phyloP scores from a whole-genome alignment of 2,329 filamentous ascomycete species.

The Colletotrichum filicis region DNA sequence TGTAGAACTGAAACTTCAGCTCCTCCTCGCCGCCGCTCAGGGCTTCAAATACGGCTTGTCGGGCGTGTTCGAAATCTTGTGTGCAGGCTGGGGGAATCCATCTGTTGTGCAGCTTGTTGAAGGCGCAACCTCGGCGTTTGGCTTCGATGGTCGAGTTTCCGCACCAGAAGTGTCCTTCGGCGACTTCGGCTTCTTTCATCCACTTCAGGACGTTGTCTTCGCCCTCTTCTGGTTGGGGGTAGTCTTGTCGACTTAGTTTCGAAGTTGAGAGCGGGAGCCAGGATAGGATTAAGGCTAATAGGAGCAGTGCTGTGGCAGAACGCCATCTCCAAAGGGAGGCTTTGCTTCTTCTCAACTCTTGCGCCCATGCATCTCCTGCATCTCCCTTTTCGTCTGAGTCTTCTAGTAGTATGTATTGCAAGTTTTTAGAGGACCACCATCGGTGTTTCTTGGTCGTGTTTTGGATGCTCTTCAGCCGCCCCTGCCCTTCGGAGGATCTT shows the following conservation, averaged over 20 bases:
- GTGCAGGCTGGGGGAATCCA: slow-evolving; percentile 17
- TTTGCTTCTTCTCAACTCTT: not conserved
- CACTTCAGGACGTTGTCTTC: slow-evolving; percentile 11
- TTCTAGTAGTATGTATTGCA: not conserved
- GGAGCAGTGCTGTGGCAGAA: not conserved
- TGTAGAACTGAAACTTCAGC: slow-evolving; percentile 1
- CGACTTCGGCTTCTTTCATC: slow-evolving; percentile 18
- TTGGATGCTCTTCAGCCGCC: not conserved
- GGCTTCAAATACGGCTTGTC: not conserved
- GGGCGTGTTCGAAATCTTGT: not conserved
- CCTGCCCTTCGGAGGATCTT: not conserved
- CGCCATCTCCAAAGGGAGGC: not conserved
- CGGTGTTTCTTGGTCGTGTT: not conserved
- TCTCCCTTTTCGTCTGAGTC: not conserved
- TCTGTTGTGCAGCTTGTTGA: slow-evolving; percentile 22
- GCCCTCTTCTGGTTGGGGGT: slow-evolving; percentile 16
- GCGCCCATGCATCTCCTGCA: not conserved
- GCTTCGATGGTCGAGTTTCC: slow-evolving; percentile 7
- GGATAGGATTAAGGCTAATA: not conserved
- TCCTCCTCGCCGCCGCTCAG: not conserved
- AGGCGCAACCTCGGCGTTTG: slow-evolving; percentile 1
- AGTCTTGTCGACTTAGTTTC: not conserved
- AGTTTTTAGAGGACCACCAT: not conserved
- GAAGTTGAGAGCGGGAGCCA: not conserved
- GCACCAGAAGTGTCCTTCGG: slow-evolving; percentile 11